These are phyloP conservation scores for Acacia concinna DNA, from an alignment of 331 rosid genomes.

Conservation along the genomic window DNA sequence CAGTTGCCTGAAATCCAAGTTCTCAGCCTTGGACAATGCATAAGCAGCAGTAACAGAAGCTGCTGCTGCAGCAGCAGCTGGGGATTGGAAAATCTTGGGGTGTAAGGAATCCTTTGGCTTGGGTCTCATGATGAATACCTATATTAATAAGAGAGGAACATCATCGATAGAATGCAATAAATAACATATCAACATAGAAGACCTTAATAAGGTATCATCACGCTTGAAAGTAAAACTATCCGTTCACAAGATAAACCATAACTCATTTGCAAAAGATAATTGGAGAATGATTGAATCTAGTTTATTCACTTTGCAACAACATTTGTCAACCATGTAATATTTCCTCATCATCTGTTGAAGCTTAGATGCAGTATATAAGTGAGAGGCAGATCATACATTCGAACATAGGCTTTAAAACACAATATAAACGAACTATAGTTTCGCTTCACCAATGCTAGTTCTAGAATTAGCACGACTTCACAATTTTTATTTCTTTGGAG, in stretches of 20 bases:
- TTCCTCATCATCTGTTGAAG: background rate
- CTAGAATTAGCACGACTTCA: background rate
- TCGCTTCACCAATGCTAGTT: background rate
- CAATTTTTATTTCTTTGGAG: background rate
- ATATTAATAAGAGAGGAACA: slow-evolving; percentile 18
- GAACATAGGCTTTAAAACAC: background rate
- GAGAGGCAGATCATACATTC: background rate
- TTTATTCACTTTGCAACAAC: slow-evolving; percentile 11
- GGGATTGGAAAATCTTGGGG: slow-evolving; percentile 92
- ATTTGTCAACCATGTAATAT: background rate
- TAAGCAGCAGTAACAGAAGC: slow-evolving; percentile 97
- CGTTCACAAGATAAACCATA: slow-evolving; percentile 20
- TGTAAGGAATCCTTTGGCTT: slow-evolving; percentile 56
- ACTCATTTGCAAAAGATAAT: slow-evolving; percentile 21
- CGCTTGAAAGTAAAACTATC: slow-evolving; percentile 11
- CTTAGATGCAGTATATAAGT: background rate
- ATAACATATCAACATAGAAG: background rate
- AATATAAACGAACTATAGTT: background rate
- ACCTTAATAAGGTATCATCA: slow-evolving; percentile 18
- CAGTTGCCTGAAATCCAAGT: slow-evolving; percentile 49
- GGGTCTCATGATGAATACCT: slow-evolving; percentile 90
- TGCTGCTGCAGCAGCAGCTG: slow-evolving; percentile 97
- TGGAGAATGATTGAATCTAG: background rate
- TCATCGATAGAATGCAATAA: slow-evolving; percentile 33
- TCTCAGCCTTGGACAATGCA: slow-evolving; percentile 83